These are phyloP conservation scores for Fusarium tanahbumbuense DNA, from an alignment of 2,329 filamentous ascomycete species.

Conservation along the genomic window DNA sequence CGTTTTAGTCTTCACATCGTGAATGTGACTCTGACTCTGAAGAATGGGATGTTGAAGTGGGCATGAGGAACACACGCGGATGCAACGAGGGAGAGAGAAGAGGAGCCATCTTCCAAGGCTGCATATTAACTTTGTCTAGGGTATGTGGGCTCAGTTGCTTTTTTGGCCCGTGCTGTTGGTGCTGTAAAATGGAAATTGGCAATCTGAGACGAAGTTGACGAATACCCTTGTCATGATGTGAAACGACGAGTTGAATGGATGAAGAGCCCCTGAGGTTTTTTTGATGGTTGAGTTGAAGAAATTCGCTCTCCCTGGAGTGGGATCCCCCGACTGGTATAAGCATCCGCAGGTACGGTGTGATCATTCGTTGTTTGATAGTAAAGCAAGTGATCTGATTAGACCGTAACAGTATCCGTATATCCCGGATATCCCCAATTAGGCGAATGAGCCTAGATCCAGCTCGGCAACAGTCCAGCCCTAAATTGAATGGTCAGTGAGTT, in stretches of 20 bases:
- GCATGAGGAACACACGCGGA: slow-evolving; percentile 2
- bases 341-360: background rate
- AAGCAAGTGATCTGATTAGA: too few species aligned
- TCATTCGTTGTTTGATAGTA: background rate
- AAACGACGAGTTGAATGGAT: slow-evolving; percentile 37
- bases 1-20: slow-evolving; percentile 5
- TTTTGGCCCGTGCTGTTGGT: slow-evolving; percentile 23
- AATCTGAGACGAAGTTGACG: slow-evolving; percentile 43
- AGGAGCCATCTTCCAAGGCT: background rate
- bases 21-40: slow-evolving; percentile 30
- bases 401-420: background rate
- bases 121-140: slow-evolving; percentile 5
- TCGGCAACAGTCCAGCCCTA: slow-evolving; percentile 29
- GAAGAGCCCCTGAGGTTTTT: slow-evolving; percentile 22
- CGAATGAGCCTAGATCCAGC: slow-evolving; percentile 12
- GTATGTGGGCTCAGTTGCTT: slow-evolving; percentile 16
- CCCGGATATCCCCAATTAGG: slow-evolving; percentile 14
- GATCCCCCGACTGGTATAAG: background rate
- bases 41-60: slow-evolving; percentile 2
- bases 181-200: slow-evolving; percentile 40
- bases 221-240: slow-evolving; percentile 35
- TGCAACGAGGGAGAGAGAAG: background rate
- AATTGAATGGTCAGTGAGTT: background rate
- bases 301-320: slow-evolving; percentile 1
- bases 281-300: background rate